Evolutionary conservation across 805 yeast genomes (phyloP), one percentile per base, ranked within the genome.

Genomic region (Dipodascopsis uninucleata): DNA sequence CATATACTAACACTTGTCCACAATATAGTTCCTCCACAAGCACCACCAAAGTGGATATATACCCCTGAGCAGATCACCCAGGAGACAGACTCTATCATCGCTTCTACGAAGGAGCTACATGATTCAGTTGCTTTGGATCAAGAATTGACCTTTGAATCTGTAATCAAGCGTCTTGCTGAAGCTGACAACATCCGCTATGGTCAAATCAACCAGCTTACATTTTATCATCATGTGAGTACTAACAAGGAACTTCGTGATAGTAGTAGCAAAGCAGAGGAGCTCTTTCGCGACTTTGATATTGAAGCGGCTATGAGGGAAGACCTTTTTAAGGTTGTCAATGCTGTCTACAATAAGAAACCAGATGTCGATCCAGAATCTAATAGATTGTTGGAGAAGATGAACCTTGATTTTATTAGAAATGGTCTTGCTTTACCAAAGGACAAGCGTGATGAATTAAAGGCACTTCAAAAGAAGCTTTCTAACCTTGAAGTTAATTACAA

Each of bases 171-270:
- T 12, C 70, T 67, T 46, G 76, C 79, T 20, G 62, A 69, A 28
- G 63, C 71, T 41, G 79, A 77, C 51, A 79, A 83, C 58, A 65
- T 64, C 21, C 68, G 71, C 33, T 63, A 69, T 7, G 71, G 72
- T 4, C 40, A 71, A 5, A 67, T 68, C 22, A 74, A 73, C 55
- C 81, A 74, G 54, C 63, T 84, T 55, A 69, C 81, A 16, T 85
- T 86, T 60, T 81, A 78, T 58, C 86, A 80, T 62, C 81, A 82
- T 55, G 89, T 86, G 8, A 81, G 89, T 2, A 58, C 78, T 17
- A 71, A 74, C 52, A 76, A 79, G 58, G 77, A 66, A n/a, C 60
- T 83, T 25, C 74, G 96, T 58, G 85, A 82, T 52, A 85, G 87
- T 3, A 78, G 89, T 2, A 72, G 73, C 34, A 67, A 75, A 48